These are phyloP conservation scores for Phytophthora europaea DNA, from an alignment of 352 stramenopile species.

Conservation along the genomic window DNA sequence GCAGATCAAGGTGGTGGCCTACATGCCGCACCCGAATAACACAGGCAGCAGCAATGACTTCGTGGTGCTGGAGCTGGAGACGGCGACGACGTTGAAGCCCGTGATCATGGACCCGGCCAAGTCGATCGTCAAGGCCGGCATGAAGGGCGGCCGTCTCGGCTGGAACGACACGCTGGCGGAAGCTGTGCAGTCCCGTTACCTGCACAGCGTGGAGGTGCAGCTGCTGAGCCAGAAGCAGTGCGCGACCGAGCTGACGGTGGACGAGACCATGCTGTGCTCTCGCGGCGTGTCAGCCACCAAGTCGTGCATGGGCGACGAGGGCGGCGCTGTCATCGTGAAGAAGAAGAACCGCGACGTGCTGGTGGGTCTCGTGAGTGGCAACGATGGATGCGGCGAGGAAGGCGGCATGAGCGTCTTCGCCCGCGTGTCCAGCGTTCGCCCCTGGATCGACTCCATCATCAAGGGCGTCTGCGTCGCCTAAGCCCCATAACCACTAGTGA, in stretches of 20 bases:
- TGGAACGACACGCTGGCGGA: constrained; percentile 52
- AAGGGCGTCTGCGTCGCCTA: constrained; percentile 37
- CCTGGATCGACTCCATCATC: constrained; percentile 58
- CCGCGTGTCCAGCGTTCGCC: constrained; percentile 52
- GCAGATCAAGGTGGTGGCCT: constrained; percentile 54
- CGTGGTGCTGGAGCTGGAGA: constrained; percentile 59
- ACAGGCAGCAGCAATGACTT: constrained; percentile 55
- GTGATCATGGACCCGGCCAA: constrained; percentile 43
- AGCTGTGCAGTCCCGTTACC: constrained; percentile 46
- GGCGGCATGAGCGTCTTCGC: constrained; percentile 67
- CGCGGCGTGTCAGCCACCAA: constrained; percentile 48
- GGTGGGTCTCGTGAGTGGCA: constrained; percentile 67
- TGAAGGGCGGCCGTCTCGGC: constrained; percentile 45
- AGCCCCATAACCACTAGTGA: constrained; percentile 13
- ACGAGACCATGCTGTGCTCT: constrained; percentile 64
- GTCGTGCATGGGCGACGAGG: constrained; percentile 72
- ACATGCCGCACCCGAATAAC: constrained; percentile 54
- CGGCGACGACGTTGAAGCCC: constrained; percentile 39
- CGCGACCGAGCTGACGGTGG: constrained; percentile 35
- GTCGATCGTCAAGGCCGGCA: constrained; percentile 42
- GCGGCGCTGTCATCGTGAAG: constrained; percentile 54
- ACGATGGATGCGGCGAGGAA: constrained; percentile 50
- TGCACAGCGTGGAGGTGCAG: constrained; percentile 57
- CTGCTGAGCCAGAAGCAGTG: constrained; percentile 54
- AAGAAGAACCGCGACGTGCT: constrained; percentile 41